These are phyloP conservation scores for Dictyophora rubrovolvata DNA, from an alignment of 768 basidiomycete genomes.

Conservation along the genomic window DNA sequence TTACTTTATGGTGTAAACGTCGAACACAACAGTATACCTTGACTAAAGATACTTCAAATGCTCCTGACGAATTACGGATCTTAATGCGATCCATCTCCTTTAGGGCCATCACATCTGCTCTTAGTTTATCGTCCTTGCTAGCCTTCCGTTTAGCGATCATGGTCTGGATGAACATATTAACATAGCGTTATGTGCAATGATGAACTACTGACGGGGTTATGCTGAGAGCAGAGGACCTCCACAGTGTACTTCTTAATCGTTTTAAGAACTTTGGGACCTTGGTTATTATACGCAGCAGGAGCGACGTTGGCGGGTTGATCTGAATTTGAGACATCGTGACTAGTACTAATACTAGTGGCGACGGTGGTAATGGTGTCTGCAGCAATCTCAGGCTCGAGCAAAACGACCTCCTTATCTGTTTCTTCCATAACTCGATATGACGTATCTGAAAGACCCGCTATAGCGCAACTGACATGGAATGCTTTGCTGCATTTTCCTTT, in stretches of 20 bases:
- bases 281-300: conserved; percentile 13
- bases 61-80: conserved; percentile 73
- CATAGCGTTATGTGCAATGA: background rate
- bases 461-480: conserved; percentile 88
- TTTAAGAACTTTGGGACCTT: conserved; percentile 38
- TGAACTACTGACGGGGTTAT: conserved; percentile 75
- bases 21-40: conserved; percentile 13
- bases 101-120: conserved; percentile 57
- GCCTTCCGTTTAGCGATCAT: conserved; percentile 67
- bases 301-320: background rate
- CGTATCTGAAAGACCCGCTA: conserved; percentile 35
- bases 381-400: conserved; percentile 34
- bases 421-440: conserved; percentile 54
- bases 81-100: conserved; percentile 69
- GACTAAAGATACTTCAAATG: conserved; percentile 76
- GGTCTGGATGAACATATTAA: conserved; percentile 34
- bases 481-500: conserved; percentile 91
- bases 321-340: conserved; percentile 23
- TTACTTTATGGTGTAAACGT: background rate
- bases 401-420: conserved; percentile 73
- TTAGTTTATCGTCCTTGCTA: conserved; percentile 64
- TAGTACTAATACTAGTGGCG: no score
- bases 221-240: conserved; percentile 72
- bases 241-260: conserved; percentile 65
- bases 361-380: conserved; percentile 4